Conservation (phyloP, 2,329 filamentous ascomycete genomes). For the Hypoxylon sp. region DNA sequence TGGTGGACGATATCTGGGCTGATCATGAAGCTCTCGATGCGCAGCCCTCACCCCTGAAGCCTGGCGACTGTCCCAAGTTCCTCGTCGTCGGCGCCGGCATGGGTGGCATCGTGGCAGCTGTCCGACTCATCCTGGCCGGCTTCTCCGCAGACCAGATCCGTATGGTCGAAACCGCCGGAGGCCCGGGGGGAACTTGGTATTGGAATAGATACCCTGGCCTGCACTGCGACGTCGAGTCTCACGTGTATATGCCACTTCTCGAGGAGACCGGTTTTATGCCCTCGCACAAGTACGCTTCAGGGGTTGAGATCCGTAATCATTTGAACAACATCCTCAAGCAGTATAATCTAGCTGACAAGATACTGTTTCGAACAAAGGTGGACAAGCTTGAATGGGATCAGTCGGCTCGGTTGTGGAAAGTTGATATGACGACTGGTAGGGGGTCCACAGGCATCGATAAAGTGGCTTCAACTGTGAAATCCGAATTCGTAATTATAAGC, state of each 20-base stretch:
- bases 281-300: slow-evolving; percentile 51
- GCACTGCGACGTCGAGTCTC: slow-evolving; percentile 66
- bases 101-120: background rate
- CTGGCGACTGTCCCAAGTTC: slow-evolving; percentile 41
- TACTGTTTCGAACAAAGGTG: slow-evolving; percentile 57
- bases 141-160: slow-evolving; percentile 50
- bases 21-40: slow-evolving; percentile 44
- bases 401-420: slow-evolving; percentile 37
- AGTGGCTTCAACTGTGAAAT: slow-evolving; percentile 46
- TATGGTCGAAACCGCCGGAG: slow-evolving; percentile 53
- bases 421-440: slow-evolving; percentile 41
- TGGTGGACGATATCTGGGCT: slow-evolving; percentile 44
- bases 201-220: slow-evolving; percentile 60
- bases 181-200: slow-evolving; percentile 61
- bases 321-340: slow-evolving; percentile 53
- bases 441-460: slow-evolving; percentile 36
- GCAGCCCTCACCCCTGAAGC: slow-evolving; percentile 28
- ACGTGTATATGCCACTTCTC: slow-evolving; percentile 66
- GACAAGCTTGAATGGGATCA: slow-evolving; percentile 58
- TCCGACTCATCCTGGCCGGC: slow-evolving; percentile 46
- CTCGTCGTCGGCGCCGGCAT: slow-evolving; percentile 56
- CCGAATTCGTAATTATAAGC: slow-evolving; percentile 51
- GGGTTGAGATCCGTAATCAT: slow-evolving; percentile 54
- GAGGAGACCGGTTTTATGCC: slow-evolving; percentile 69
- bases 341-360: slow-evolving; percentile 53